Percentiles rank a stretch among this genome's conserved stretches.
Evolutionary conservation across 169 alveolate species (phyloP).

Genomic region (Eimeria necatrix): DNA sequence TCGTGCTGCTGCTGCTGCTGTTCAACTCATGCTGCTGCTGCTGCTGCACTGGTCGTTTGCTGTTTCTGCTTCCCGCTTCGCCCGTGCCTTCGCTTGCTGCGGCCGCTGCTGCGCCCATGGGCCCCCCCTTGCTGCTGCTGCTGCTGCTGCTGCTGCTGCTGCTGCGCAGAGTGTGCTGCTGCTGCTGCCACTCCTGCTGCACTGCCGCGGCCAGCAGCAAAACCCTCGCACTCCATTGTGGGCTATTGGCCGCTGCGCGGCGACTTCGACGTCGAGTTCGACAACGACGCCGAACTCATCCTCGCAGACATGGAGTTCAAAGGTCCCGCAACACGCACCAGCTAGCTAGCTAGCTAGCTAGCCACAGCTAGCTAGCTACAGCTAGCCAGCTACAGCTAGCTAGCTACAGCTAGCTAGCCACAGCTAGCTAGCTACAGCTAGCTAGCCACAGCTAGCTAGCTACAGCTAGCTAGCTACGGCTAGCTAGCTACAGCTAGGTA

Average conservation of each 20-base stretch:
- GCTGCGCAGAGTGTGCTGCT: conserved; percentile 77
- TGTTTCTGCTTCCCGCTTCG: not conserved
- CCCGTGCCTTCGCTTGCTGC: not conserved
- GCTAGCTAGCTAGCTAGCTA: too few species aligned
- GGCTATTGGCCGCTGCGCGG: conserved; percentile 99
- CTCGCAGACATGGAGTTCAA: conserved; percentile 98
- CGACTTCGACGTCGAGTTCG: conserved; percentile 99
- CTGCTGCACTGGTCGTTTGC: too few species aligned
- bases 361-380: too few species aligned
- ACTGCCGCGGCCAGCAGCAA: conserved; percentile 53
- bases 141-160: not conserved
- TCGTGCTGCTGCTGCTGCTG: too few species aligned
- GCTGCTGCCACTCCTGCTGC: conserved; percentile 24
- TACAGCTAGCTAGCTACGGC: too few species aligned
- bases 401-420: too few species aligned
- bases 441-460: too few species aligned
- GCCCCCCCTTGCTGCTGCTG: not conserved
- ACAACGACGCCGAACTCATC: conserved; percentile 98
- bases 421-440: too few species aligned
- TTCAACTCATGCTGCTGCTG: too few species aligned
- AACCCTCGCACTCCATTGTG: conserved; percentile 90
- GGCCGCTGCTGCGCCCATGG: not conserved
- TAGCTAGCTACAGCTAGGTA: too few species aligned
- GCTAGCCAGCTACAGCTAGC: too few species aligned
- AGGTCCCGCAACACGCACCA: too few species aligned